phyloP scores from a whole-genome alignment of 75 land plant genomes.

The Pinus tabuliformis region DNA sequence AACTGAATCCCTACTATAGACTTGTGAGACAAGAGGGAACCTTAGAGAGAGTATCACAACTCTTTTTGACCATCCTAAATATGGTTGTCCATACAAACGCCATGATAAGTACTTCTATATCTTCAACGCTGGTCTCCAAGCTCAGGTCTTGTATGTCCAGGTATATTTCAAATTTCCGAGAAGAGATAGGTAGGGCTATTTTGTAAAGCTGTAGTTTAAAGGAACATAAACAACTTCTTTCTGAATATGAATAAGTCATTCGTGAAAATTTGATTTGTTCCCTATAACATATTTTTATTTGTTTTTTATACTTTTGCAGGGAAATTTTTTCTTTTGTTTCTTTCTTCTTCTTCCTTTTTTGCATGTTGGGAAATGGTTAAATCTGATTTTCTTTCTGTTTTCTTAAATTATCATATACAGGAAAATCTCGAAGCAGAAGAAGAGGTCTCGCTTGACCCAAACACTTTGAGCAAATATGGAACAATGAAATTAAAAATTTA shows the following conservation, averaged over 20 bases:
- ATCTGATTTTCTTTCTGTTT: too few species aligned
- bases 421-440: slow-evolving; percentile 66
- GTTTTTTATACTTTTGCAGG: not conserved
- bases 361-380: too few species aligned
- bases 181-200: not conserved
- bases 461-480: slow-evolving; percentile 83
- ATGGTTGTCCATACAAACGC: too few species aligned
- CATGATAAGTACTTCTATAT: too few species aligned
- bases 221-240: not conserved
- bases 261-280: not conserved
- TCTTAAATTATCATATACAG: slow-evolving; percentile 17
- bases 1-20: too few species aligned
- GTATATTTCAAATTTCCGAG: slow-evolving; percentile 19
- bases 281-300: not conserved
- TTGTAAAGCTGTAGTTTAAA: not conserved
- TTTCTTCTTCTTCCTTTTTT: not conserved
- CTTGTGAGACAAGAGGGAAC: too few species aligned
- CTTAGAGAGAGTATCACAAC: too few species aligned
- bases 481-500: slow-evolving; percentile 52
- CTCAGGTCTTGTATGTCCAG: slow-evolving; percentile 67
- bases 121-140: slow-evolving; percentile 57
- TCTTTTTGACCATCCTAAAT: too few species aligned
- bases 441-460: slow-evolving; percentile 89
- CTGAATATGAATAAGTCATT: too few species aligned
- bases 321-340: not conserved